Conservation (phyloP, 179 eudicot species). For the Beta corolliflora region DNA sequence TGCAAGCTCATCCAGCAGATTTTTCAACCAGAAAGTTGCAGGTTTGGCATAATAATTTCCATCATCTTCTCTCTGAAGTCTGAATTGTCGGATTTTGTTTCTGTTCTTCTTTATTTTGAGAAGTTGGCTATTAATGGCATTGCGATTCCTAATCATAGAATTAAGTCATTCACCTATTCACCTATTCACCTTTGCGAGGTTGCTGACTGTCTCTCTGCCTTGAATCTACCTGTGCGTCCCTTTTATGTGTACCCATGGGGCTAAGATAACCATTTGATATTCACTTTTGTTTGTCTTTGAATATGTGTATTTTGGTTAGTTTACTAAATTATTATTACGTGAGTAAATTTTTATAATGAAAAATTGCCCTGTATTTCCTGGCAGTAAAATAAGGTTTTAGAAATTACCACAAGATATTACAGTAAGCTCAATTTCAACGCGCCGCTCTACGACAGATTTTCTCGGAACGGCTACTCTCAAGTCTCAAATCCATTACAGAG, state of each 20-base stretch:
- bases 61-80: not conserved
- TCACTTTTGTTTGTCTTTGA: not conserved
- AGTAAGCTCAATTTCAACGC: too few relatives aligned
- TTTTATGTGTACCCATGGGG: not conserved
- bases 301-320: not conserved
- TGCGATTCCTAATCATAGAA: not conserved
- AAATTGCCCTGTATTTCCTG: not conserved
- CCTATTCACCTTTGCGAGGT: not conserved
- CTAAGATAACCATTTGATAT: not conserved
- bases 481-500: too few relatives aligned
- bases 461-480: too few relatives aligned
- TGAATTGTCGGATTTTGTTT: not conserved
- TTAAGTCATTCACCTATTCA: too few relatives aligned
- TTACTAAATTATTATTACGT: not conserved
- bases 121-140: not conserved
- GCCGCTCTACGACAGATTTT: too few relatives aligned
- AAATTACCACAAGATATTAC: too few relatives aligned
- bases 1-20: conserved; percentile 87
- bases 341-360: not conserved
- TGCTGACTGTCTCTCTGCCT: not conserved
- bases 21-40: conserved; percentile 75
- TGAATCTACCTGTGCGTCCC: not conserved
- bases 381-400: too few relatives aligned
- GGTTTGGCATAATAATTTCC: conserved; percentile 41
- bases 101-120: not conserved